Base-by-base conservation (phyloP, 371 early-diverging fungal species). In the Mortierella sp. region DNA sequence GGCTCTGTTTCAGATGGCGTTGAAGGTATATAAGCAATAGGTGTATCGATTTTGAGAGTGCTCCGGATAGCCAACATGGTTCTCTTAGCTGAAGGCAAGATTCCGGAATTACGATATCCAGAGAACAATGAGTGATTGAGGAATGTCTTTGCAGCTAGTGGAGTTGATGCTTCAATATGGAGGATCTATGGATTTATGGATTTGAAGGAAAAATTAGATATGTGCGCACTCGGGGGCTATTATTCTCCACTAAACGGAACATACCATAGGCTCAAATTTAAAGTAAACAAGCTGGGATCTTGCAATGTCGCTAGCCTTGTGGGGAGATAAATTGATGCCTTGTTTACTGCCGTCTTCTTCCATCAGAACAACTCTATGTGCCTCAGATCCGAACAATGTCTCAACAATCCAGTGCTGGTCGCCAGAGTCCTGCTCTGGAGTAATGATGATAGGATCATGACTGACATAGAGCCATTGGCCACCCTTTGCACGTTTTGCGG, bases 251-350 rank as follows among this genome's bases (percentile, higher is more conserved):
- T 16, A 36, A 45, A 15, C 4, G 16, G 11, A 16, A 50, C 50
- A 50, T 86, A 91, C 91, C 87, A 91, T 83, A 4, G 92, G 90
- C 60, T 91, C 91, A 70, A 91, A 90, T 62, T 91, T 90, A 70
- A 89, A 91, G 60, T 87, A 89, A 16, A 90, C 82, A 33, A 86
- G 84, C 28, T 76, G 70, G 6, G 70, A 58, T 15, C 50, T 48
- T 16, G 74, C 67, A 57, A 79, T 70, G 38, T 69, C 66, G 11
- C 22, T 36, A 4, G 63, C 63, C 16, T 62, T 22, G 58, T 63
- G 48, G 36, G 43, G 64, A 28, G 55, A 21, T 33, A 21, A 16
- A 40, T n/a, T 19, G 52, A 8, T 52, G 8, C 52, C 22, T 7
- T 55, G 55, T 9, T 10, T 41, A 7, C 47, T 16, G 58, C 24